Base-by-base conservation (phyloP, 192 early-diverging fungal species). In the Coemansia sp. region DNA sequence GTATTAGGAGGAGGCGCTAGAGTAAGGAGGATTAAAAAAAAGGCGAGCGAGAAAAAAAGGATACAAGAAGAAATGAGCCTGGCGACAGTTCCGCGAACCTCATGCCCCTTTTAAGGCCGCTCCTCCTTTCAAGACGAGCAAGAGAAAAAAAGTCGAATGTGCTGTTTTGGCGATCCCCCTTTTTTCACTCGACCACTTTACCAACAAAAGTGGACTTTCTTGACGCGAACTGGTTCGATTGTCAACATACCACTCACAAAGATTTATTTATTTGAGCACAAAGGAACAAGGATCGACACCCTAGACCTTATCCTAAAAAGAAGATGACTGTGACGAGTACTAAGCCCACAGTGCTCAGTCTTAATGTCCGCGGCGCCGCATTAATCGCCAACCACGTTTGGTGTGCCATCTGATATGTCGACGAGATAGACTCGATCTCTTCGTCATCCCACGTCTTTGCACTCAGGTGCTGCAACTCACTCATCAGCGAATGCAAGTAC, bases 401-500 rank as follows among this genome's bases (percentile, higher is more conserved):
- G 55, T 75, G 69, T 1, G 57, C 70, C 44, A 51, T 33, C 65
- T 66, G 61, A 41, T 67, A 71, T 12, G 36, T 52, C 3, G 68
- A 36, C 40, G 62, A 60, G 6, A 77, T 62, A 15, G 51, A 44
- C 44, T 67, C 49, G 24, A 77, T 60, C 68, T 77, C 38, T 40
- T 36, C 60, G 38, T 71, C 75, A 24, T 65, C 49, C 75, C 75
- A 77, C 2, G 70, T 67, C 7, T 31, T 31, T 22, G 75, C 63
- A 0, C 69, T 70, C 22, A 77, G 16, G 33, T 71, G 69, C 36
- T 67, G 59, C 18, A 77, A 33, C 61, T 71, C 67, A 7, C 29
- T 33, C 60, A 77, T 60, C 47, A 77, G 69, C 47, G 69, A 71
- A 15, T 60, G 54, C 47, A 77, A 5, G 42, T 77, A 77, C 15